Evolutionary conservation across 2,329 filamentous ascomycete genomes (phyloP), one percentile per base, ranked within the genome.

Genomic region (Trichoderma atroviride): DNA sequence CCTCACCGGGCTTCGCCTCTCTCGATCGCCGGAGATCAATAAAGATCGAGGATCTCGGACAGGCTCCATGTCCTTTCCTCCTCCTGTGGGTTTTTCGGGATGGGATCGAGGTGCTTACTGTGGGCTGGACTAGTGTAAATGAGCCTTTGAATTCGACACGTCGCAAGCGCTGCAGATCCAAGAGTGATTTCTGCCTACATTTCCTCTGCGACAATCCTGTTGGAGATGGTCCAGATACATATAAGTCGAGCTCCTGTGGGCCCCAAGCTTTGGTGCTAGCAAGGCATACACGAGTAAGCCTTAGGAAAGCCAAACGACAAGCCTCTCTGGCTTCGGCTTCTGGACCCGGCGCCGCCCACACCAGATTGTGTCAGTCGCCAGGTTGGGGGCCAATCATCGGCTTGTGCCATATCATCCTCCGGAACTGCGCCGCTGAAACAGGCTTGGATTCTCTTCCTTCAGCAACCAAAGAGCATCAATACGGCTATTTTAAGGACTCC

Each of bases 201-300:
- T 37, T 22, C 37, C 22, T 65, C 62, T 52, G 35, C 35, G 9
- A n/a, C 60, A 64, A 29, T 22, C 62, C 50, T 57, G 29, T 31
- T 37, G 47, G 60, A 63, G 47, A 64, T 56, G 61, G 61, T 22
- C 47, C 50, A 56, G 61, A 64, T 55, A 56, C 50, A 67, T 58
- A 67, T 67, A 67, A 35, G 53, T 67, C 40, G 29, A 67, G 64
- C 64, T 67, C 64, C 22, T 59, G 64, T 67, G 64, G 64, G 37
- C 40, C 64, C 64, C 55, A 67, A 50, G n/a, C 53, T 66, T 67
- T 52, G 56, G 37, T 56, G n/a, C 43, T 47, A 50, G n/a, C 22
- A 50, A 58, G 56, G 64, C 64, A 40, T 35, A 53, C 37, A 31
- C 62, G 33, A 40, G 56, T 67, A 67, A 67, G 64, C 64, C 58